Conservation (phyloP, 805 yeast genomes). For the Diddensiella santjacobensis region DNA sequence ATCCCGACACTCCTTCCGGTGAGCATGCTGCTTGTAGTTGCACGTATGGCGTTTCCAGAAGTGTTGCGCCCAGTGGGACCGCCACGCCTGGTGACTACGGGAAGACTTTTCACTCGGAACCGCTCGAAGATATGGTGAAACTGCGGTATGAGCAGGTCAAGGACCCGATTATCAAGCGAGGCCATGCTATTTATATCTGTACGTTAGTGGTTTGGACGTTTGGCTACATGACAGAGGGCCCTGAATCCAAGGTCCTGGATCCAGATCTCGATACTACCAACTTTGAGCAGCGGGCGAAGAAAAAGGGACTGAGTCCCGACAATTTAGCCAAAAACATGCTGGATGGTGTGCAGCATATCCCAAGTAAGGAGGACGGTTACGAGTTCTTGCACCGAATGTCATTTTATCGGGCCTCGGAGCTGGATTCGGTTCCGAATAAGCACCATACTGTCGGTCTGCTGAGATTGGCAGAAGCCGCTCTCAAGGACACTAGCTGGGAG, state of each 20-base stretch:
- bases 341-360: constrained; percentile 7
- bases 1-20: constrained; percentile 5
- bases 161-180: constrained; percentile 31
- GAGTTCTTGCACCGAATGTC: constrained; percentile 47
- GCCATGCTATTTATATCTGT: constrained; percentile 27
- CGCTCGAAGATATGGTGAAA: constrained; percentile 17
- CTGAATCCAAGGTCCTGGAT: constrained; percentile 26
- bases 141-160: constrained; percentile 21
- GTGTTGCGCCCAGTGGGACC: constrained; percentile 18
- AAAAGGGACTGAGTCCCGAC: constrained; percentile 11
- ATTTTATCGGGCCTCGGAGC: constrained; percentile 22
- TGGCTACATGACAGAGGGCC: constrained; percentile 32
- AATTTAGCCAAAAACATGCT: constrained; percentile 9
- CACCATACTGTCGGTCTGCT: constrained; percentile 56
- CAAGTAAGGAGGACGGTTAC: constrained; percentile 45
- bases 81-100: constrained; percentile 24
- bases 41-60: constrained; percentile 15
- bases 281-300: constrained; percentile 4
- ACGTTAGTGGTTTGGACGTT: constrained; percentile 33
- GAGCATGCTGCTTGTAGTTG: constrained; percentile 20
- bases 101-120: not conserved
- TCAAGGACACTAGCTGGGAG: constrained; percentile 30
- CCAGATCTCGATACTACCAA: not conserved
- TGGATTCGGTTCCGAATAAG: constrained; percentile 41
- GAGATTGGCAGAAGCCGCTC: constrained; percentile 21